phyloP scores from a whole-genome alignment of 2,329 filamentous ascomycete species.

The Akanthomyces muscarius region DNA sequence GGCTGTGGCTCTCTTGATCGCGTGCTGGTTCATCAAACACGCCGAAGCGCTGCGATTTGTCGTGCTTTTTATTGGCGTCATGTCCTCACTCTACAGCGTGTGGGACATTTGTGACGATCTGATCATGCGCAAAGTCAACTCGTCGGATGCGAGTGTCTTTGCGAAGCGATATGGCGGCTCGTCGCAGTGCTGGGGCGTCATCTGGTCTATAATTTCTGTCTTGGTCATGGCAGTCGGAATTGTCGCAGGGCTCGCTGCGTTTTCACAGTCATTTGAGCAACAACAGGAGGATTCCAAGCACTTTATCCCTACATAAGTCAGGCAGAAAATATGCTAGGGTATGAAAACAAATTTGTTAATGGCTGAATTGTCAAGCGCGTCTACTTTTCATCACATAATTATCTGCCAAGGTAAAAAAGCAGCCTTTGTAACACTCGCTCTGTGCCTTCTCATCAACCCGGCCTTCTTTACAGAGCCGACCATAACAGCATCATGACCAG shows the following conservation, averaged over 20 bases:
- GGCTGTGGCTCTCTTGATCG: constrained; percentile 67
- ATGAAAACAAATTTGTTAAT: too few relatives aligned
- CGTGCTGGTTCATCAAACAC: constrained; percentile 76
- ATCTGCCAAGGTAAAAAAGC: too few relatives aligned
- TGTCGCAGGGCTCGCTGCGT: constrained; percentile 71
- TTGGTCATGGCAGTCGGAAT: constrained; percentile 70
- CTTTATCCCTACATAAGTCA: constrained; percentile 51
- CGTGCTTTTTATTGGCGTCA: constrained; percentile 76
- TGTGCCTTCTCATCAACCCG: too few relatives aligned
- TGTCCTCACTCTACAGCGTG: constrained; percentile 75
- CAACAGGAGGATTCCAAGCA: constrained; percentile 65
- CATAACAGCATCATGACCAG: too few relatives aligned
- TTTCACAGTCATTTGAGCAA: constrained; percentile 64
- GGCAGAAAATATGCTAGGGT: too few relatives aligned
- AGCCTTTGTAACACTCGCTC: too few relatives aligned
- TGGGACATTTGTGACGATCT: constrained; percentile 86
- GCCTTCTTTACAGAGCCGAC: too few relatives aligned
- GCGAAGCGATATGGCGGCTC: constrained; percentile 74
- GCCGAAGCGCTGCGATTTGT: constrained; percentile 70
- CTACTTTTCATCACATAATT: too few relatives aligned
- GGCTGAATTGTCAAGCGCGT: too few relatives aligned
- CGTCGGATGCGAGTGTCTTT: constrained; percentile 74
- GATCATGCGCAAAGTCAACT: constrained; percentile 75
- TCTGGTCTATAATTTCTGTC: constrained; percentile 72
- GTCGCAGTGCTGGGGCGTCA: constrained; percentile 74